Evolutionary conservation across 345 rosid genomes (phyloP).

Genomic region (Murraya paniculata): DNA sequence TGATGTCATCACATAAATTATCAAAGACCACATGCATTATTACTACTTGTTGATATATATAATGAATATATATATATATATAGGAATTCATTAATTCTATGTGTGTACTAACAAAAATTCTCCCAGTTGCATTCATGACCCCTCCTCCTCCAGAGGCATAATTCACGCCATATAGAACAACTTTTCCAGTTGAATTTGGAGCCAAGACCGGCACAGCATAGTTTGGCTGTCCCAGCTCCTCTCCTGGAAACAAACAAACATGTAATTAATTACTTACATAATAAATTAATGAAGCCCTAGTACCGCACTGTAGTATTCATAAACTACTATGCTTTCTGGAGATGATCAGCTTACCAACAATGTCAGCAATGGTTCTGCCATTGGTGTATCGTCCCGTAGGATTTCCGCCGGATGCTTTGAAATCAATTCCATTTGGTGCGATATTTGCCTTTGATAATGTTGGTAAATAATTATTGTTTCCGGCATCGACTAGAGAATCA

Average conservation of each 20-base stretch:
- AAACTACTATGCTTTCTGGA: background rate
- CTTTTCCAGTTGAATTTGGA: slow-evolving; percentile 76
- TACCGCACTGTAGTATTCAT: background rate
- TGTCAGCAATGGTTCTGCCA: slow-evolving; percentile 87
- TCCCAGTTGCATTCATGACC: slow-evolving; percentile 86
- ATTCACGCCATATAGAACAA: slow-evolving; percentile 66
- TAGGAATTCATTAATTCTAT: background rate
- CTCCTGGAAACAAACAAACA: slow-evolving; percentile 41
- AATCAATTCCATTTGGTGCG: slow-evolving; percentile 86
- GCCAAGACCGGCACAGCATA: slow-evolving; percentile 72
- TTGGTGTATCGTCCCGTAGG: slow-evolving; percentile 95
- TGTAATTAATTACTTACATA: background rate
- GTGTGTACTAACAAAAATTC: slow-evolving; percentile 56
- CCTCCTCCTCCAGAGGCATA: slow-evolving; percentile 98
- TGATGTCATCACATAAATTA: slow-evolving; percentile 24
- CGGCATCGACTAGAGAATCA: slow-evolving; percentile 87
- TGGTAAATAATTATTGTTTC: slow-evolving; percentile 75
- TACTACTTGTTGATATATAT: background rate
- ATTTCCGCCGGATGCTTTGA: slow-evolving; percentile 60
- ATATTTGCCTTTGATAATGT: slow-evolving; percentile 81
- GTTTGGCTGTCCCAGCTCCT: slow-evolving; percentile 62
- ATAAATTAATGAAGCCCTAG: no score
- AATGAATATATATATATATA: background rate
- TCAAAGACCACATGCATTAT: background rate
- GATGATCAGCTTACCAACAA: slow-evolving; percentile 43